Evolutionary conservation across 306 rosid species (phyloP).

Genomic region (peach (Prunus persica)): DNA sequence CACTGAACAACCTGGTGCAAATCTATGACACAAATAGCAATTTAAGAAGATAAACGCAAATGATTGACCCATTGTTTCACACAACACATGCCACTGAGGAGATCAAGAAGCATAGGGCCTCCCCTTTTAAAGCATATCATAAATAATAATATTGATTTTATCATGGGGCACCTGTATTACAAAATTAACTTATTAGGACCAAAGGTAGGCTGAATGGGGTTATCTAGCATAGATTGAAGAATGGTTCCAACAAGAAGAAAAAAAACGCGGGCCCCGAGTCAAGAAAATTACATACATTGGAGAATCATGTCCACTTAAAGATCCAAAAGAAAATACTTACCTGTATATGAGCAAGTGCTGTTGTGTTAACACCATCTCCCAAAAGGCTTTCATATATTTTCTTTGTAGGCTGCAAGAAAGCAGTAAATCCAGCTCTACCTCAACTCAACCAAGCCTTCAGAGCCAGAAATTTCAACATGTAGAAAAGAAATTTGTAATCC

Average conservation of each 20-base stretch:
- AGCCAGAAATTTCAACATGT: slow-evolving; percentile 12
- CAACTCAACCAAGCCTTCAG: not conserved
- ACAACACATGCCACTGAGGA: not conserved
- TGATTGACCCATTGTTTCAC: not conserved
- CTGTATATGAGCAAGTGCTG: slow-evolving; percentile 91
- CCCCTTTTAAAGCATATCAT: not conserved
- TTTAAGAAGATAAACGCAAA: too few species aligned
- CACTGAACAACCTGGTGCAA: too few species aligned
- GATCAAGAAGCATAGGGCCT: not conserved
- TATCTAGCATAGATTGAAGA: slow-evolving; percentile 1
- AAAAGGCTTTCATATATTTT: slow-evolving; percentile 80
- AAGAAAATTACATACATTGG: not conserved
- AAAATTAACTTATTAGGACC: not conserved
- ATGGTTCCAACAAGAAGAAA: not conserved
- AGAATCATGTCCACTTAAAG: not conserved
- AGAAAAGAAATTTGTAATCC: slow-evolving; percentile 12
- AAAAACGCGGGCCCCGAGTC: not conserved
- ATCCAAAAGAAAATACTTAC: slow-evolving; percentile 35
- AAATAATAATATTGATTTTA: not conserved
- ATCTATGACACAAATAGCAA: too few species aligned
- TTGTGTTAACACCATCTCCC: slow-evolving; percentile 62
- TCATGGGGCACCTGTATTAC: not conserved
- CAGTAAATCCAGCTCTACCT: slow-evolving; percentile 3
- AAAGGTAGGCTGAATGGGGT: not conserved
- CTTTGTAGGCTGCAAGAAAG: slow-evolving; percentile 78